Percentiles rank a stretch among this genome's conserved stretches.
These are phyloP conservation scores for Xylariaceae sp. DNA, from an alignment of 2,329 filamentous ascomycete genomes.

Conservation along the genomic window DNA sequence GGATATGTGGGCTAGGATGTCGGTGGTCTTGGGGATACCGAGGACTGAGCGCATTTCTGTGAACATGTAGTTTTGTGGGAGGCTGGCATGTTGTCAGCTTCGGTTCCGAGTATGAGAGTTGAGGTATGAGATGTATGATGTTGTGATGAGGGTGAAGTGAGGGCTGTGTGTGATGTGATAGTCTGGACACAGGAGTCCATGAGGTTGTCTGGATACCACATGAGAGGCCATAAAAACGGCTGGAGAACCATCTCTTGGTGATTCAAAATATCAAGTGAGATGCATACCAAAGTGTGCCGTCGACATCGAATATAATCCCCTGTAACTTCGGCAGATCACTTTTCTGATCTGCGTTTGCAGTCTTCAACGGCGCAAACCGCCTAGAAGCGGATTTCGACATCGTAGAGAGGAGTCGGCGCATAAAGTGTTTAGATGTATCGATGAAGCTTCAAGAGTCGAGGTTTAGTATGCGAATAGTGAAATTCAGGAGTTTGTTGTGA, in stretches of 20 bases:
- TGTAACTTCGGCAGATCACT: slow-evolving; percentile 44
- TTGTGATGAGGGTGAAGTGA: neutral
- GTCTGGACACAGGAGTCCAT: no score
- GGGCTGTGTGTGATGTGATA: neutral
- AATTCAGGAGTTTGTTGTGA: no score
- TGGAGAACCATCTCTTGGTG: no score
- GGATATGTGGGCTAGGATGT: slow-evolving; percentile 89
- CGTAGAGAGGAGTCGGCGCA: slow-evolving; percentile 36
- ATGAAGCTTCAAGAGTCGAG: no score
- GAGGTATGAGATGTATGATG: neutral
- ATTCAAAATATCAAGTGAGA: no score
- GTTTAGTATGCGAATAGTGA: no score
- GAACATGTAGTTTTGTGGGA: slow-evolving; percentile 97
- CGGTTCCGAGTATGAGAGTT: neutral
- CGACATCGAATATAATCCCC: slow-evolving; percentile 83
- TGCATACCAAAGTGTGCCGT: slow-evolving; percentile 84
- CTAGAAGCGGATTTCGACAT: slow-evolving; percentile 41
- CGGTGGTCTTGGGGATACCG: slow-evolving; percentile 64
- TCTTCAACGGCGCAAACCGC: slow-evolving; percentile 55
- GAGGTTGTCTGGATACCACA: no score
- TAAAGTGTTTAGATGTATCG: slow-evolving; percentile 6
- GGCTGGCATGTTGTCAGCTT: slow-evolving; percentile 43
- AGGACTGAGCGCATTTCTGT: slow-evolving; percentile 74
- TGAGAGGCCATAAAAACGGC: no score
- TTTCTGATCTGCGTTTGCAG: slow-evolving; percentile 27